Conservation (phyloP, 169 alveolate genomes). For the Eimeria tenella region DNA sequence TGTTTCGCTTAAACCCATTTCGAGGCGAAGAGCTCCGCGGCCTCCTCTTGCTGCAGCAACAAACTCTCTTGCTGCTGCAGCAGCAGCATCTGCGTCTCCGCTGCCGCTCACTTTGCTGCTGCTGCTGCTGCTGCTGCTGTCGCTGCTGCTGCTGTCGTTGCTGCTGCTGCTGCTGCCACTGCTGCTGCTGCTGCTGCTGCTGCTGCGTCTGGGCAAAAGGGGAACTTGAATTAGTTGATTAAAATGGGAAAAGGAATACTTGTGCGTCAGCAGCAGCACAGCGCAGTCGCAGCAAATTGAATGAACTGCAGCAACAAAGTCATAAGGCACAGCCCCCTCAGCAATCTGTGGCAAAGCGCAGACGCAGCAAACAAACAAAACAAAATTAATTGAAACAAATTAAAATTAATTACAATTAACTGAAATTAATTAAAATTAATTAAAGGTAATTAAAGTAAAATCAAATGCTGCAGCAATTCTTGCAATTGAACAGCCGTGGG, state of each 20-base stretch:
- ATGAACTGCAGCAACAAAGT: not conserved
- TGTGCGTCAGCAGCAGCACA: not conserved
- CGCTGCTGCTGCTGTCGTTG: too few relatives aligned
- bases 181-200: not conserved
- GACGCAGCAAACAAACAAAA: not conserved
- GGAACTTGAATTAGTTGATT: not conserved
- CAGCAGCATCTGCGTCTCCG: not conserved
- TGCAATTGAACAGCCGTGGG: too few relatives aligned
- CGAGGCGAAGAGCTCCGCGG: not conserved
- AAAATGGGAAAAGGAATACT: not conserved
- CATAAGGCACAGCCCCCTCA: constrained; percentile 10
- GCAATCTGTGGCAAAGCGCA: constrained; percentile 22
- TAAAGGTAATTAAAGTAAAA: too few relatives aligned
- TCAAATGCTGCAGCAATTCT: too few relatives aligned
- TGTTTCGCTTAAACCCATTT: not conserved
- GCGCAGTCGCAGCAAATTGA: not conserved
- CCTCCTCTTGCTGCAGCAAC: constrained; percentile 26
- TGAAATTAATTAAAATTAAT: too few relatives aligned
- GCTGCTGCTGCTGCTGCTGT: too few relatives aligned
- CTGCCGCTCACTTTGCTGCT: too few relatives aligned
- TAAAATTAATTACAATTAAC: too few relatives aligned
- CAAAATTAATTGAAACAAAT: too few relatives aligned
- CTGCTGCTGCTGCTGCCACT: too few relatives aligned
- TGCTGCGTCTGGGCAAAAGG: not conserved
- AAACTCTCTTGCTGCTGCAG: not conserved